phyloP scores from a whole-genome alignment of 441 rosid species.

The Erysimum cheiri region DNA sequence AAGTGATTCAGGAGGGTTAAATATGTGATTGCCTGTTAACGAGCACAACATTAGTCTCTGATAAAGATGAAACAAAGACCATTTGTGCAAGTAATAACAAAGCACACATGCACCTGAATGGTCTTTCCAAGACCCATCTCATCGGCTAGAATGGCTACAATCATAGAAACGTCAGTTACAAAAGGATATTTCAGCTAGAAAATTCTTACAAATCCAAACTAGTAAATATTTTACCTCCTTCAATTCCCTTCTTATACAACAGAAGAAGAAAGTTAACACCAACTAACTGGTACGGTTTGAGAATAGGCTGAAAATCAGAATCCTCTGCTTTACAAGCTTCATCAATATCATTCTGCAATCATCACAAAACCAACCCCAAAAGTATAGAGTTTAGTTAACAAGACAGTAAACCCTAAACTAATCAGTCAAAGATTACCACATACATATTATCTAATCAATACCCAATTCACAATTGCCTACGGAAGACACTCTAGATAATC shows the following conservation, averaged over 20 bases:
- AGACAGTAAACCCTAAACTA: not conserved
- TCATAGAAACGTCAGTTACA: conserved; percentile 38
- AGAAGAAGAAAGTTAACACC: conserved; percentile 97
- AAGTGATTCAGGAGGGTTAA: conserved; percentile 77
- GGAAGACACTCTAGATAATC: not conserved
- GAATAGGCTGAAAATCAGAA: conserved; percentile 84
- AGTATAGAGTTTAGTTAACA: not conserved
- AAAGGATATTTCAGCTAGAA: not conserved
- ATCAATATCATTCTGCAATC: conserved; percentile 75
- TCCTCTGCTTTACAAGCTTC: conserved; percentile 76
- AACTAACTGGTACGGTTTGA: conserved; percentile 92
- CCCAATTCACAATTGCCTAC: not conserved
- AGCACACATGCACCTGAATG: conserved; percentile 69
- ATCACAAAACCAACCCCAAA: conserved; percentile 24
- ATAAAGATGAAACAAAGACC: conserved; percentile 22
- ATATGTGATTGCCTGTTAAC: conserved; percentile 81
- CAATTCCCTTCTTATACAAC: conserved; percentile 78
- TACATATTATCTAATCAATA: conserved; percentile 5
- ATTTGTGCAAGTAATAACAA: conserved; percentile 9
- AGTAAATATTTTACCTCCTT: conserved; percentile 67
- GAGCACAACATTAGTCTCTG: conserved; percentile 41
- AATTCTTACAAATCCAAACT: conserved; percentile 7
- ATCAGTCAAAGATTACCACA: not conserved
- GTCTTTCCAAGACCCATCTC: conserved; percentile 99
- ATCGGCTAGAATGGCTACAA: conserved; percentile 95